Evolutionary conservation across 306 rosid genomes (phyloP).

Genomic region (Medicago arabica): DNA sequence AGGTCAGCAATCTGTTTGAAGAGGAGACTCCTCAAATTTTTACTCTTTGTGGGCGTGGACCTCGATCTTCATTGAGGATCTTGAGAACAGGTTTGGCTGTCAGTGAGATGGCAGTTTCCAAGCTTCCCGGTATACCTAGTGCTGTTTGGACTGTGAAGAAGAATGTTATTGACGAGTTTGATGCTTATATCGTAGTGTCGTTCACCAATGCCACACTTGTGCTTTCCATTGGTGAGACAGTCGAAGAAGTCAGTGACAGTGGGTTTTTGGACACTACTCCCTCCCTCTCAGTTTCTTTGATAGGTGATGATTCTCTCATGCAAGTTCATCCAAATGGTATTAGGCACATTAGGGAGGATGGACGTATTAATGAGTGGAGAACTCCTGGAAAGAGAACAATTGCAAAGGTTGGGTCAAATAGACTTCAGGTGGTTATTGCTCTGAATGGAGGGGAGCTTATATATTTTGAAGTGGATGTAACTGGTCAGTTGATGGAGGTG

Average conservation of each 20-base stretch:
- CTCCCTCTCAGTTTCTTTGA: conserved; percentile 93
- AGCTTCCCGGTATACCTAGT: conserved; percentile 93
- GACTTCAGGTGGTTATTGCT: conserved; percentile 97
- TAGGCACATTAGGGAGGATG: conserved; percentile 98
- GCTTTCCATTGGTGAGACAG: conserved; percentile 98
- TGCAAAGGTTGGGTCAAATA: conserved; percentile 87
- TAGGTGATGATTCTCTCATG: conserved; percentile 98
- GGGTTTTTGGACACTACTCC: conserved; percentile 97
- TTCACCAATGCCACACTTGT: conserved; percentile 93
- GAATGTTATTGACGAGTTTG: conserved; percentile 89
- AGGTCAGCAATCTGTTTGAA: conserved; percentile 81
- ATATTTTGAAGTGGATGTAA: conserved; percentile 93
- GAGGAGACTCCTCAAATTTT: conserved; percentile 97
- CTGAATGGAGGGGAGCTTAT: conserved; percentile 94
- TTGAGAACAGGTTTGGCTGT: conserved; percentile 96
- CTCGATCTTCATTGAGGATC: conserved; percentile 92
- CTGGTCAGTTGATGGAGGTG: conserved; percentile 95
- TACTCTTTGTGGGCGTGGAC: conserved; percentile 97
- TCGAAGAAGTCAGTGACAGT: conserved; percentile 95
- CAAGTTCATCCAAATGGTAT: conserved; percentile 99
- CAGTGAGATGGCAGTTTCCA: conserved; percentile 99
- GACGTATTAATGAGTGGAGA: conserved; percentile 97
- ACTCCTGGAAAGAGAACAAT: conserved; percentile 97
- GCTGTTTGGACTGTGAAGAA: conserved; percentile 99
- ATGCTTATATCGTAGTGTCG: conserved; percentile 94